phyloP scores from a whole-genome alignment of 257 asterid species.

The Salvia splendens region DNA sequence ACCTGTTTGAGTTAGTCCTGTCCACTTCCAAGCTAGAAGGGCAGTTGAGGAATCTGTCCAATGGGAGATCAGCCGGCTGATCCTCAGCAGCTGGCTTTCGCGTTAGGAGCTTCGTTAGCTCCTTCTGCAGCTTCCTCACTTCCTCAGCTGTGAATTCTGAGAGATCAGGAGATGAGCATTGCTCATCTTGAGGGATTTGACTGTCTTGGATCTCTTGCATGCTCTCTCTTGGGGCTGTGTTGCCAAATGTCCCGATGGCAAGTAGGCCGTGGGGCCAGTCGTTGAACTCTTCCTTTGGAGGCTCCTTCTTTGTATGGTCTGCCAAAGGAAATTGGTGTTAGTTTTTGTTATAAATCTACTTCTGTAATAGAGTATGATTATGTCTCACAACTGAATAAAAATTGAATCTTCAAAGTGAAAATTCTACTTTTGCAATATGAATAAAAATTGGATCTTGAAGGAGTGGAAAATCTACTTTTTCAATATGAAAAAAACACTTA shows the following conservation, averaged over 20 bases:
- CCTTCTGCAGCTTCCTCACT: constrained; percentile 68
- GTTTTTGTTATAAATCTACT: neutral
- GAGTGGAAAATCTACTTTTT: too few relatives aligned
- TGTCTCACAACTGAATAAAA: too few relatives aligned
- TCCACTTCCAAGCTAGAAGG: constrained; percentile 92
- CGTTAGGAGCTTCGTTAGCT: constrained; percentile 57
- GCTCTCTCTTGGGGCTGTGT: constrained; percentile 29
- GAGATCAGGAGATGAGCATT: constrained; percentile 64
- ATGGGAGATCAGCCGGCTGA: constrained; percentile 52
- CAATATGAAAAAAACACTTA: constrained; percentile 27
- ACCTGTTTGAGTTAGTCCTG: constrained; percentile 56
- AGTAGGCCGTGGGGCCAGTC: constrained; percentile 78
- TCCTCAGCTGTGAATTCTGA: constrained; percentile 84
- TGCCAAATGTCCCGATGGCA: constrained; percentile 86
- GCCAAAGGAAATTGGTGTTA: neutral
- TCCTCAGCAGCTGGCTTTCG: constrained; percentile 47
- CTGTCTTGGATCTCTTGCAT: constrained; percentile 36
- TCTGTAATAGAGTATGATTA: too few relatives aligned
- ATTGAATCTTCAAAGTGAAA: too few relatives aligned
- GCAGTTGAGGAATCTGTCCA: constrained; percentile 90
- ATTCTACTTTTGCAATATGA: too few relatives aligned
- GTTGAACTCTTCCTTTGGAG: constrained; percentile 59
- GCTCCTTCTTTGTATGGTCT: constrained; percentile 55
- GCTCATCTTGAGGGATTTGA: constrained; percentile 43
- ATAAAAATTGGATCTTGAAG: too few relatives aligned